phyloP scores from a whole-genome alignment of 2,329 filamentous ascomycete genomes.

The Clonostachys chloroleuca region DNA sequence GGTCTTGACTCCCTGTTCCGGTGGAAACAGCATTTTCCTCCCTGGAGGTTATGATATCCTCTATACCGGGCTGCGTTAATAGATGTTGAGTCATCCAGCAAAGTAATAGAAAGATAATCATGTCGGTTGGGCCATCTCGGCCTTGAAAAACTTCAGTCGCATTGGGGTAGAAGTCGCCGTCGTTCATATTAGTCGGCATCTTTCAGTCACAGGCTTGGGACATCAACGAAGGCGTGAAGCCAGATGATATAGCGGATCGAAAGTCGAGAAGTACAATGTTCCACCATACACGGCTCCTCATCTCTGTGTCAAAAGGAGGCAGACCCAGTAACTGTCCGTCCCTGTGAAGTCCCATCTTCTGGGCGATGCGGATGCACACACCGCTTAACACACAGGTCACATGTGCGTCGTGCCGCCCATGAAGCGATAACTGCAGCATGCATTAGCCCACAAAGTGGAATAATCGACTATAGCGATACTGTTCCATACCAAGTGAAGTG shows the following conservation, averaged over 20 bases:
- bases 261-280: conserved; percentile 54
- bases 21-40: conserved; percentile 19
- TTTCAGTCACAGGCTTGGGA: conserved; percentile 43
- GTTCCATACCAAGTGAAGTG: conserved; percentile 47
- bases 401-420: conserved; percentile 54
- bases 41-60: conserved; percentile 31
- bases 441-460: too few species aligned
- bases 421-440: conserved; percentile 41
- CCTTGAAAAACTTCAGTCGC: conserved; percentile 45
- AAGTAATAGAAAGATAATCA: conserved; percentile 52
- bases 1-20: conserved; percentile 35
- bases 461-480: too few species aligned
- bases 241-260: conserved; percentile 52
- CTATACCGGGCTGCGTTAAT: conserved; percentile 30
- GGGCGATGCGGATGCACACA: conserved; percentile 56
- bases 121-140: conserved; percentile 54
- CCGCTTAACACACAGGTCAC: conserved; percentile 58
- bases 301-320: conserved; percentile 60
- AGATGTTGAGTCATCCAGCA: conserved; percentile 40
- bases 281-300: conserved; percentile 66
- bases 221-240: conserved; percentile 54
- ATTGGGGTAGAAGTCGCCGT: conserved; percentile 34
- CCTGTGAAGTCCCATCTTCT: conserved; percentile 63
- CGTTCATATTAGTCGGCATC: conserved; percentile 38
- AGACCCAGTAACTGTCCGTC: conserved; percentile 54